A percentile compares a stretch with the other conserved stretches of the same genome.
phyloP scores from a whole-genome alignment of 768 basidiomycete species.

The Leccinum truebloodii region DNA sequence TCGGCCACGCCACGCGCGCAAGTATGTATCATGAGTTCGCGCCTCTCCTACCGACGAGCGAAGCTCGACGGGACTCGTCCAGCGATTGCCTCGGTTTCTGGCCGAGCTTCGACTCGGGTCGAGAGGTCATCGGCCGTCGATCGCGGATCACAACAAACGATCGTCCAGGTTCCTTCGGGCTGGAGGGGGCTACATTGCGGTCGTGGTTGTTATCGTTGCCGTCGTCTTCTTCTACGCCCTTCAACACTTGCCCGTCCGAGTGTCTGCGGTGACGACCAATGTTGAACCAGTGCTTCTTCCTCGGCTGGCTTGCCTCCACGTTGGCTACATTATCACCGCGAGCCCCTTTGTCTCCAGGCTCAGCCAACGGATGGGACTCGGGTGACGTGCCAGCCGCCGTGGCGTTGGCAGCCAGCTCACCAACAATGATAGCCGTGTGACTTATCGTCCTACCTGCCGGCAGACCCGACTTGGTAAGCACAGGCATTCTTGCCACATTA shows the following conservation, averaged over 20 bases:
- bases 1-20: neutral
- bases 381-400: conserved; percentile 15
- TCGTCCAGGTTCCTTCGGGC: conserved; percentile 41
- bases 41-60: conserved; percentile 33
- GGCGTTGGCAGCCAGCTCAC: conserved; percentile 40
- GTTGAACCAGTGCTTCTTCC: conserved; percentile 73
- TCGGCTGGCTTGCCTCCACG: conserved; percentile 48
- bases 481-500: conserved; percentile 45
- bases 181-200: conserved; percentile 32
- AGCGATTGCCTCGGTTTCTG: conserved; percentile 31
- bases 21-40: conserved; percentile 23
- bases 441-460: conserved; percentile 77
- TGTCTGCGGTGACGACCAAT: conserved; percentile 59
- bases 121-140: conserved; percentile 40
- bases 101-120: conserved; percentile 22
- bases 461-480: conserved; percentile 33
- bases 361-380: conserved; percentile 26
- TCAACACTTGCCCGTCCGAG: conserved; percentile 51
- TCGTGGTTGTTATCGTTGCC: neutral
- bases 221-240: conserved; percentile 23
- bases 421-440: conserved; percentile 83
- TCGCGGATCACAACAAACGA: conserved; percentile 77
- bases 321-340: conserved; percentile 29
- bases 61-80: conserved; percentile 30
- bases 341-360: conserved; percentile 17